Base-by-base conservation (phyloP, 768 basidiomycete genomes). In the Lactifluus hygrophoroides region DNA sequence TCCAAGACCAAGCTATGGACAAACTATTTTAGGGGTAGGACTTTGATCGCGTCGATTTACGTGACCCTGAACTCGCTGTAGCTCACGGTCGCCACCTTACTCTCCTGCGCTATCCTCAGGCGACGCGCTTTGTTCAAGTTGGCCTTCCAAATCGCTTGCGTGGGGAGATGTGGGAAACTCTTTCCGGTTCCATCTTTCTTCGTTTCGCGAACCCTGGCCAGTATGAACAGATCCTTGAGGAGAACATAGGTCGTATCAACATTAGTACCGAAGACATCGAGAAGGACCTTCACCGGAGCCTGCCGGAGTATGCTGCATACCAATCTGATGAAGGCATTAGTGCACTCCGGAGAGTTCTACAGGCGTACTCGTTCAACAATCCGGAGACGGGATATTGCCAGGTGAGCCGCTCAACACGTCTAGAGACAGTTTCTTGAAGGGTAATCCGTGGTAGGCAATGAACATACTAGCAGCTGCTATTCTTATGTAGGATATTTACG, bases 201-300 rank as follows among this genome's bases (percentile, higher is more conserved):
- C 91, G 96, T 13, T 93, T 86, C 67, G 77, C 83, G 45, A 86
- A 94, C 62, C 93, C 90, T 1, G 90, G 93, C 9, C 79, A 80
- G 54, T 99, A 96, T 69, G 77, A 82, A 13, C 75, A 77, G 8
- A 76, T 98, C 16, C 72, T 97, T 5, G 78, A 82, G 53, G 83
- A 90, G 52, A 84, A 93, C 69, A 77, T 78, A 58, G 94, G 91
- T 7, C 80, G 83, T 58, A 85, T 82, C 21, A 92, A 79, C 50
- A 88, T 88, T 9, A 92, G 92, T 64, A 95, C 94, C 1, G 96
- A 99, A 68, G 96, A 99, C 69, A 99, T 99, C 43, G 96, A 98
- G 75, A 99, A 99, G 71, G 96, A 99, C 70, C 72, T 99, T 27
- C 94, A 96, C 71, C 80, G 96, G 35, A 94, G 91, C 75, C 74